phyloP scores from a whole-genome alignment of 2,329 filamentous ascomycete genomes.

The Zymoseptoria passerinii region DNA sequence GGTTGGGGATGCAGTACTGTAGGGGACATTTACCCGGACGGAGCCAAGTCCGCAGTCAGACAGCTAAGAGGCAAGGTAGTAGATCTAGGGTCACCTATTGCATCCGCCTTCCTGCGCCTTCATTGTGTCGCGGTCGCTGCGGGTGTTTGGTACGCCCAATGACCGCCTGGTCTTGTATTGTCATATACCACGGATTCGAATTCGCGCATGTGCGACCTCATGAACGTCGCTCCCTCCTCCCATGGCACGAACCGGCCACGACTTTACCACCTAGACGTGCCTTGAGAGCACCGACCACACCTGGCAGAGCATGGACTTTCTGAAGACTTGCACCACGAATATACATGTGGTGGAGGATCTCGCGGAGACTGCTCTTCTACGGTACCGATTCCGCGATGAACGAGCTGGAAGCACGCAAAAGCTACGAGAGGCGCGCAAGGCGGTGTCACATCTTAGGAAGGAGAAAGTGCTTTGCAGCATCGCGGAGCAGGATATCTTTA shows the following conservation, averaged over 20 bases:
- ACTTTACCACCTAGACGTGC: conserved; percentile 20
- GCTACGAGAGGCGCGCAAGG: conserved; percentile 3
- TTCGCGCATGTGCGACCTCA: neutral
- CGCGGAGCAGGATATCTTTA: conserved; percentile 6
- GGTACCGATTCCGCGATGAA: conserved; percentile 6
- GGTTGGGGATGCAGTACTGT: neutral
- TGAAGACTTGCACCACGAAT: conserved; percentile 29
- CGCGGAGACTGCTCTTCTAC: conserved; percentile 5
- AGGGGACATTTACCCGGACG: too few relatives aligned
- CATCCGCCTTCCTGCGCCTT: conserved; percentile 1
- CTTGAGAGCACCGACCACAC: conserved; percentile 7
- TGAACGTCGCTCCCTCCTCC: neutral
- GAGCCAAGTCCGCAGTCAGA: neutral
- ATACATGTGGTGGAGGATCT: conserved; percentile 21
- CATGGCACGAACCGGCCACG: conserved; percentile 4
- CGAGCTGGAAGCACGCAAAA: neutral
- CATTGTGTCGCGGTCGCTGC: neutral
- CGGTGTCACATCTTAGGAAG: conserved; percentile 9
- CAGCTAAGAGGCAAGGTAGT: neutral
- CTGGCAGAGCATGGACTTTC: conserved; percentile 27
- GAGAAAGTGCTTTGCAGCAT: conserved; percentile 15
- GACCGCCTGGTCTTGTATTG: neutral
- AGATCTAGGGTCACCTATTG: neutral
- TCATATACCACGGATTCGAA: neutral
- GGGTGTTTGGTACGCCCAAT: neutral